These are phyloP conservation scores for Pterula multifida DNA, from an alignment of 1,284 basidiomycete species.

Conservation along the genomic window DNA sequence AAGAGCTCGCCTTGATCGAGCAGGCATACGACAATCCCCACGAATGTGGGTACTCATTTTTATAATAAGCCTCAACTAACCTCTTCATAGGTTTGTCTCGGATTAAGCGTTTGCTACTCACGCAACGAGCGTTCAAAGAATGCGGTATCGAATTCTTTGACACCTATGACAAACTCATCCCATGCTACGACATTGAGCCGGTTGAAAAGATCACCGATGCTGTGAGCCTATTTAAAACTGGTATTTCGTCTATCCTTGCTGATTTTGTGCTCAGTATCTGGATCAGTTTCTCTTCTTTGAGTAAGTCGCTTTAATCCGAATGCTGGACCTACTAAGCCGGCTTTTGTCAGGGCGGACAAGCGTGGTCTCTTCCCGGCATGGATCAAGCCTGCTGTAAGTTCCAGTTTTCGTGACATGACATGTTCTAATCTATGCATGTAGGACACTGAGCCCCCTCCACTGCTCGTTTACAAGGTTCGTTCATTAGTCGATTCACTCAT, in stretches of 20 bases:
- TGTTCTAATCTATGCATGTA: no score
- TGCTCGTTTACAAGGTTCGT: conserved; percentile 86
- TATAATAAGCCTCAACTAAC: neutral
- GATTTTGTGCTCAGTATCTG: conserved; percentile 49
- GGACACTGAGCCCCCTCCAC: conserved; percentile 91
- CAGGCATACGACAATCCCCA: conserved; percentile 95
- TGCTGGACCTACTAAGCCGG: conserved; percentile 12
- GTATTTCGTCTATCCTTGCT: conserved; percentile 8
- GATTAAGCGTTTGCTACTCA: conserved; percentile 90
- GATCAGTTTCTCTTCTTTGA: conserved; percentile 86
- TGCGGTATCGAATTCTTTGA: conserved; percentile 92
- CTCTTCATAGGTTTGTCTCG: conserved; percentile 62
- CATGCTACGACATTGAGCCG: conserved; percentile 95
- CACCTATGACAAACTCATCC: conserved; percentile 94
- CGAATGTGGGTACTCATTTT: conserved; percentile 44
- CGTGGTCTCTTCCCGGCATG: conserved; percentile 92
- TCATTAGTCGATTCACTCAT: conserved; percentile 4
- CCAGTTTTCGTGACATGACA: no score
- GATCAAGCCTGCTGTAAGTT: conserved; percentile 80
- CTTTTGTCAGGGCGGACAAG: conserved; percentile 77
- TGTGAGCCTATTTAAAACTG: conserved; percentile 24
- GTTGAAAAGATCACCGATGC: conserved; percentile 98
- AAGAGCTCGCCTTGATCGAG: conserved; percentile 91
- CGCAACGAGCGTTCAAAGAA: conserved; percentile 96
- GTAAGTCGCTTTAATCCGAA: conserved; percentile 19